Base-by-base conservation (phyloP, 768 basidiomycete genomes). In the Dentipellis fragilis region DNA sequence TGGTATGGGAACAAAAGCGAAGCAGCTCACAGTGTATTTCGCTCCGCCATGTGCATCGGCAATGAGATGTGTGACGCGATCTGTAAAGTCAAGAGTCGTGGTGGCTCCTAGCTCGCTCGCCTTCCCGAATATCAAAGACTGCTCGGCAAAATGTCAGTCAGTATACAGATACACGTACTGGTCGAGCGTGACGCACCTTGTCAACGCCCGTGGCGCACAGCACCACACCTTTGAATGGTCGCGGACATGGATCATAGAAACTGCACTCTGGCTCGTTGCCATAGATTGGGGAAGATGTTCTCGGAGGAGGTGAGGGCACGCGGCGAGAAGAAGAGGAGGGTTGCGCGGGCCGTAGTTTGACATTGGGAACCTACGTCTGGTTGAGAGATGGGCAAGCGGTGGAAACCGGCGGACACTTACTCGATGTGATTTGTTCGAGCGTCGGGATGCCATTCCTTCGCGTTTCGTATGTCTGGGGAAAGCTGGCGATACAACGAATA, bases 11-110 rank as follows among this genome's bases (percentile, higher is more conserved):
- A 10, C 14, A 7, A 22, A n/a, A 29, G 47, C 11, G 21, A 56
- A 23, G 5, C 47, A 19, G 67, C 78, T 57, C 55, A 89, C 93
- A 68, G 66, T 73, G 66, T 96, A 95, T 64, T 97, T 97, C 11
- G 85, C 79, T 19, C 91, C 84, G 3, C 88, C 89, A 63, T 89
- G 84, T n/a, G 74, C 76, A n/a, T 69, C 71, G 0, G 93, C 90
- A 42, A 97, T 75, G 19, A 97, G 77, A 72, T 95, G 93, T 0
- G 92, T 94, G n/a, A 89, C 86, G 48, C 75, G 75, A 65, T 91
- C 86, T 0, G 92, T 97, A 59, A 95, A 84, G 50, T 89, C 85
- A 35, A 71, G 78, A 14, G 80, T 76, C 46, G 80, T 75, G 3
- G 69, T 70, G 23, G 90, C 93, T 10, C 93, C 93, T 12, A 96